Conservation (phyloP, 192 early-diverging fungal genomes). For the Podochytrium sp. region DNA sequence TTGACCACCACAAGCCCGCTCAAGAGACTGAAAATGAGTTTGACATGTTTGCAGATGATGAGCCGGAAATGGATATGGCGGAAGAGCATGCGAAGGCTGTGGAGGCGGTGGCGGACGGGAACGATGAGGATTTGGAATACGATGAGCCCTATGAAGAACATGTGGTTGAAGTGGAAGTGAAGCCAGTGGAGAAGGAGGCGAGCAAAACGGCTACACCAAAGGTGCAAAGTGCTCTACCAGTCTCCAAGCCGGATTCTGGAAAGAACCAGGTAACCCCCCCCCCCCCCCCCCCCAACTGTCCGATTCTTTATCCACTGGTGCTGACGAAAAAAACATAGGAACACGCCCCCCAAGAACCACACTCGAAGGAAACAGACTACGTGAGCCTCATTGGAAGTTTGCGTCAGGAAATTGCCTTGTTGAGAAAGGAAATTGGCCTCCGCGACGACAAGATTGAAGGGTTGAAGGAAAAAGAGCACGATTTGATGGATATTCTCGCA, state of each 20-base stretch:
- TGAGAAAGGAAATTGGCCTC: conserved; percentile 30
- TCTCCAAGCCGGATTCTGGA: background rate
- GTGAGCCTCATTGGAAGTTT: conserved; percentile 14
- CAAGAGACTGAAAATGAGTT: background rate
- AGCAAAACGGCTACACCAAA: background rate
- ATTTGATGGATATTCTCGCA: conserved; percentile 12
- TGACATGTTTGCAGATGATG: background rate
- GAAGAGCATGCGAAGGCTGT: background rate
- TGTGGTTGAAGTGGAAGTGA: background rate
- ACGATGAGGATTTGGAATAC: background rate
- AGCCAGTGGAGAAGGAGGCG: background rate
- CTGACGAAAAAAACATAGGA: too few relatives aligned
- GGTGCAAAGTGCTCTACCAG: background rate
- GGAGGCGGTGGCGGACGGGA: background rate
- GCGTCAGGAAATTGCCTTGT: conserved; percentile 16
- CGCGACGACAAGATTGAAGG: conserved; percentile 24
- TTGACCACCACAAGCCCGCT: too few relatives aligned
- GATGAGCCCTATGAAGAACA: background rate
- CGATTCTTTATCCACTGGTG: background rate
- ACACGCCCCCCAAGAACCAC: background rate
- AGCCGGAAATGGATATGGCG: background rate
- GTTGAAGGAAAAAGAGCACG: conserved; percentile 25
- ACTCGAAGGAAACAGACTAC: conserved; percentile 14
- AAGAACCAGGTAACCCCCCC: background rate
- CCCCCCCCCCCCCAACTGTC: background rate